These are phyloP conservation scores for Dioscorea zingiberensis DNA, from an alignment of 106 monocot species.

Conservation along the genomic window DNA sequence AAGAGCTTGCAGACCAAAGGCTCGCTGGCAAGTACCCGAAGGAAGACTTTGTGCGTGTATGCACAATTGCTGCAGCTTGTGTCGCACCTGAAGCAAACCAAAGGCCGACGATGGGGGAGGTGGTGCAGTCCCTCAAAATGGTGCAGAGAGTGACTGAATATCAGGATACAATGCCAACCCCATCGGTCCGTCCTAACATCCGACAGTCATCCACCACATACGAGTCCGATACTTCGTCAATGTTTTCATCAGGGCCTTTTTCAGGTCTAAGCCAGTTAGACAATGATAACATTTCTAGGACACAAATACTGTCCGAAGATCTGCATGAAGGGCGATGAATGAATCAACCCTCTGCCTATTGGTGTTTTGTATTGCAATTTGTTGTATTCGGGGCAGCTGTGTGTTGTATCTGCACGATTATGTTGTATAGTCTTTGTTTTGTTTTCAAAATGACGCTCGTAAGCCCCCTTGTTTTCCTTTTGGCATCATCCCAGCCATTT, in stretches of 20 bases:
- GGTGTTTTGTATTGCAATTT: too few relatives aligned
- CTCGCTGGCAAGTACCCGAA: constrained; percentile 57
- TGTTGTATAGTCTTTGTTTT: too few relatives aligned
- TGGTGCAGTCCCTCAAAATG: constrained; percentile 98
- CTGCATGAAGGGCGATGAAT: constrained; percentile 85
- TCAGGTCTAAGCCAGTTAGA: constrained; percentile 77
- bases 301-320: constrained; percentile 84
- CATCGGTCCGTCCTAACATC: constrained; percentile 39
- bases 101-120: constrained; percentile 95
- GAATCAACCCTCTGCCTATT: too few relatives aligned
- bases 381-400: too few relatives aligned
- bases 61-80: constrained; percentile 83
- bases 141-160: constrained; percentile 62
- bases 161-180: constrained; percentile 46
- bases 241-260: constrained; percentile 94
- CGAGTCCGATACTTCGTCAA: constrained; percentile 80
- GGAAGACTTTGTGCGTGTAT: constrained; percentile 70
- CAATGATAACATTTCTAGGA: constrained; percentile 67
- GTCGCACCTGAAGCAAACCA: constrained; percentile 81
- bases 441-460: too few relatives aligned
- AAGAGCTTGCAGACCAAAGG: constrained; percentile 59
- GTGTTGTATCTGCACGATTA: too few relatives aligned
- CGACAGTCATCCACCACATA: constrained; percentile 65
- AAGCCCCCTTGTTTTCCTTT: too few relatives aligned
- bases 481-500: too few relatives aligned